Evolutionary conservation across 495 filamentous ascomycete genomes (phyloP).

Genomic region (Aspergillus mulundensis): DNA sequence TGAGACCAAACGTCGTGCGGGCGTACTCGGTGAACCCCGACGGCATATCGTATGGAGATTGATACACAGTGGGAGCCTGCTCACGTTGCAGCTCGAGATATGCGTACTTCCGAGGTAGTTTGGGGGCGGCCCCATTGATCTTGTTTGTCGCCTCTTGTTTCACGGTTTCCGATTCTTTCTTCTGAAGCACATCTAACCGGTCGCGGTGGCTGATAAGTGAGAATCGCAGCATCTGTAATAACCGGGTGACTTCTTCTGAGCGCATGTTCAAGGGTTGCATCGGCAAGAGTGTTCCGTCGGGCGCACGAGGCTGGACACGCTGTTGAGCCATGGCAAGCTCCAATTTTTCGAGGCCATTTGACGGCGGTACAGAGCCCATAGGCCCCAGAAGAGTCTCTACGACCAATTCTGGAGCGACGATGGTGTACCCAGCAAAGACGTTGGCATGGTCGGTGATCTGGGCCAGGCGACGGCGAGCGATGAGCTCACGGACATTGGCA

Average conservation of each 20-base stretch:
- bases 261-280: conserved; percentile 46
- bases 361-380: conserved; percentile 44
- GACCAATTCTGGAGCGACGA: conserved; percentile 46
- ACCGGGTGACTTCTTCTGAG: conserved; percentile 43
- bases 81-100: conserved; percentile 43
- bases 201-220: conserved; percentile 45
- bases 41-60: conserved; percentile 48
- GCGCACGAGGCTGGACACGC: conserved; percentile 42
- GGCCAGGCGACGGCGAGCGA: conserved; percentile 45
- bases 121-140: conserved; percentile 30
- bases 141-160: conserved; percentile 36
- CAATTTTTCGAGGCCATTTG: conserved; percentile 44
- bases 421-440: conserved; percentile 46
- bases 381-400: conserved; percentile 46
- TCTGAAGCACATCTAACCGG: conserved; percentile 43
- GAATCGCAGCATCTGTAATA: conserved; percentile 47
- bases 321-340: conserved; percentile 49
- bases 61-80: conserved; percentile 41
- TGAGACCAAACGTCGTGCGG: conserved; percentile 37
- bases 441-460: conserved; percentile 52
- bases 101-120: conserved; percentile 41
- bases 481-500: conserved; percentile 47
- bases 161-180: conserved; percentile 38
- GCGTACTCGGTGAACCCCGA: conserved; percentile 45
- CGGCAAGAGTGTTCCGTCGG: conserved; percentile 40